Conservation (phyloP, 441 rosid genomes). For the Adansonia rubrostipa region DNA sequence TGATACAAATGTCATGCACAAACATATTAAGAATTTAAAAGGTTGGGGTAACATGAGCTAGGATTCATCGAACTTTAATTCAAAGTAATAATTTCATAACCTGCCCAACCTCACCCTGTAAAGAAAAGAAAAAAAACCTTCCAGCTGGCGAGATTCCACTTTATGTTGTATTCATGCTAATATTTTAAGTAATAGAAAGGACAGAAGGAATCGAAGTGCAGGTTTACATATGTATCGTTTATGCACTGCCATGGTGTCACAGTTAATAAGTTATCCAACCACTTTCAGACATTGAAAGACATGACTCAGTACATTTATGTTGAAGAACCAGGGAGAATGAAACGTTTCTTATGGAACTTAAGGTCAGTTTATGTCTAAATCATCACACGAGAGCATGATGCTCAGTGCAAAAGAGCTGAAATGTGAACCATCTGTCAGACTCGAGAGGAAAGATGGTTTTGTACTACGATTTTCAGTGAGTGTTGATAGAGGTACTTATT, state of each 20-base stretch:
- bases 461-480: too few species aligned
- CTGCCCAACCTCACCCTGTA: neutral
- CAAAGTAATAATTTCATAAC: conserved; percentile 4
- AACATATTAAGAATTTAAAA: too few species aligned
- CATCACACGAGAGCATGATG: conserved; percentile 8
- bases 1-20: too few species aligned
- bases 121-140: conserved; percentile 9
- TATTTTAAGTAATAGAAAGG: conserved; percentile 14
- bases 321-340: neutral
- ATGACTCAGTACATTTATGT: conserved; percentile 7
- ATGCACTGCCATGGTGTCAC: conserved; percentile 18
- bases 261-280: neutral
- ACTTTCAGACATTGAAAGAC: neutral
- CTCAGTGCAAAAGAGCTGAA: conserved; percentile 3
- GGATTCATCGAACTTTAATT: neutral
- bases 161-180: conserved; percentile 6
- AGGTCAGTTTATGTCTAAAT: neutral
- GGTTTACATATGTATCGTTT: conserved; percentile 4
- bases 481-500: too few species aligned
- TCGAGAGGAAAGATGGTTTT: neutral
- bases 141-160: conserved; percentile 35
- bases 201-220: neutral
- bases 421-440: neutral
- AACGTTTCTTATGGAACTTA: neutral
- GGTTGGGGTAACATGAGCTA: neutral